Evolutionary conservation across 1,139 yeast genomes (phyloP), one percentile per base, ranked within the genome.

Genomic region (Debaryomyces sp.): DNA sequence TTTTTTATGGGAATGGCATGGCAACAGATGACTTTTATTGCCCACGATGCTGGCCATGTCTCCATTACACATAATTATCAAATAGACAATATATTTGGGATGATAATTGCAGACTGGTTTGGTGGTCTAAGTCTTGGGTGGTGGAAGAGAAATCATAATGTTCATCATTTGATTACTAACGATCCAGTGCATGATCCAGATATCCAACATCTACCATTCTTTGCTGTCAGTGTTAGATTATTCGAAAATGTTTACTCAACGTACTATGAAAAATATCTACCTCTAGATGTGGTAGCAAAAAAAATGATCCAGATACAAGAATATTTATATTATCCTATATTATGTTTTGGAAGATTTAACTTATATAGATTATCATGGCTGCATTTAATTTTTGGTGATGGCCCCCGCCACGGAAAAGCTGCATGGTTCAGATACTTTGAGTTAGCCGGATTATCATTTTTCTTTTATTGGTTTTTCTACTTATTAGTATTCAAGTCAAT

Each of bases 161-260:
- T 90, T 21, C 97, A 91, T 64, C 97, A 90, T 66, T 70, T 90
- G 49, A 78, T 90, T 47, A 87, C 97, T 13, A 90, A 90, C 65
- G 96, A 90, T 61, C 97, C 97, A 0, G 86, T 87, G 1, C 96
- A 90, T 63, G 97, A 91, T 61, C 97, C 97, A 0, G 97, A 90
- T 68, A 91, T 90, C 61, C 97, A 91, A 66, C 97, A 90, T 67
- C 67, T 90, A 54, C 97, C 97, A 1, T 90, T 90, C 60, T 90
- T 90, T 64, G 96, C 96, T 1, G 95, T 91, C 22, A 85, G 92
- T 46, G 77, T 88, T 1, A 73, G 88, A 52, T 72, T 90, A 6
- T 81, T 90, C 57, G 81, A 81, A 6, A 75, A 80, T 58, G 80
- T 89, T 17, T 87, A 83, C 62, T 89, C 96, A 8, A 87, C 96